Base-by-base conservation (phyloP, 257 asterid species). In the Capsicum baccatum region DNA sequence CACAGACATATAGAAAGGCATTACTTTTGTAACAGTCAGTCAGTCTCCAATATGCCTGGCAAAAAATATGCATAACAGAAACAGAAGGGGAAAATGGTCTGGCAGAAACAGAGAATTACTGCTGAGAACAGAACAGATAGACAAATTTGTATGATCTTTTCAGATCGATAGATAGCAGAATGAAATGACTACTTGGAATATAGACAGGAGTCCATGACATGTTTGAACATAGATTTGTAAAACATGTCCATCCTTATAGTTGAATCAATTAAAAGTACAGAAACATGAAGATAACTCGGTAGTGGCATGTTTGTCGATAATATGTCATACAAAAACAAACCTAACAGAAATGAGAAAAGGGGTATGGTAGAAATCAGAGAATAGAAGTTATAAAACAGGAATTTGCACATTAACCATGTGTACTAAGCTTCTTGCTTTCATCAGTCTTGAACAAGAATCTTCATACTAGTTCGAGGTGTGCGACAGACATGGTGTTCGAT, bases 1-100 rank as follows among this genome's bases (percentile, higher is more conserved):
- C 33, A 54, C 81, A 9, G 6, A 78, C 66, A 78, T 78, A 26
- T 78, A 54, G 33, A 54, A 26, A 33, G 47, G 81, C 62, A 52
- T 26, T 78, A 33, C 62, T 52, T 76, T 52, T 60, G 50, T 26
- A 54, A 54, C 15, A 54, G 48, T 14, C 7, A 2, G 42, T 64
- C 44, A 8, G 9, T 33, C 71, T 26, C 47, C 44, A 64, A 12
- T 39, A 78, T 78, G 16, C 14, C 50, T 14, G 33, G 63, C 16
- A 54, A 26, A 33, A 33, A 54, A 78, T 33, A 78, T 54, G 66
- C 63, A 26, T 54, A 54, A 8, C 50, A 78, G 66, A 54, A 78
- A 14, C 9, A 56, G 48, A 78, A 8, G 48, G 8, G 8, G 50
- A 33, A 52, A 76, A 76, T 52, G 64, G 33, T 78, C 50, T 2